These are phyloP conservation scores for Irineochytrium annulatum DNA, from an alignment of 192 early-diverging fungal species.

Conservation along the genomic window DNA sequence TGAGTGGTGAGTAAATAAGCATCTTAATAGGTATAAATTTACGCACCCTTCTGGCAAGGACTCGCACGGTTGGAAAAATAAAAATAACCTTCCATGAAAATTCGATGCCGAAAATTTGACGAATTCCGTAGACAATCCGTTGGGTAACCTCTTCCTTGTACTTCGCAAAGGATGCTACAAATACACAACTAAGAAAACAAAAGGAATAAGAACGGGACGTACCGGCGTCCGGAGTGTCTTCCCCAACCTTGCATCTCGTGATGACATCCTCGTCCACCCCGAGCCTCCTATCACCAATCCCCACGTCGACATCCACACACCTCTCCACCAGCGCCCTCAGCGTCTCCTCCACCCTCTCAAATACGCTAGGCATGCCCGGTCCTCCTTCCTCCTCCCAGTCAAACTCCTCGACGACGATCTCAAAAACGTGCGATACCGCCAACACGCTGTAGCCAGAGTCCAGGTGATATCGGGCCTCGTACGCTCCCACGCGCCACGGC, in stretches of 20 bases:
- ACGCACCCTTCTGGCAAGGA: slow-evolving; percentile 48
- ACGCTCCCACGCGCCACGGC: slow-evolving; percentile 83
- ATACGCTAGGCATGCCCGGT: slow-evolving; percentile 3
- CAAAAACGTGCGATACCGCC: slow-evolving; percentile 70
- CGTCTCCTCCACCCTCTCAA: slow-evolving; percentile 9
- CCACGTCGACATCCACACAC: slow-evolving; percentile 32
- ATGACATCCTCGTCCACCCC: slow-evolving; percentile 24
- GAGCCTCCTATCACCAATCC: slow-evolving; percentile 9
- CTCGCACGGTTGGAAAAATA: slow-evolving; percentile 42
- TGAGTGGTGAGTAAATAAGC: not conserved
- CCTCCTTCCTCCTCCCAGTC: slow-evolving; percentile 17
- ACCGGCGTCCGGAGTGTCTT: slow-evolving; percentile 17
- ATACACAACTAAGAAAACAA: not conserved
- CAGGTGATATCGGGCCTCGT: slow-evolving; percentile 90
- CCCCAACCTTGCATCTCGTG: slow-evolving; percentile 22
- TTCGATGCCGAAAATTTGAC: slow-evolving; percentile 80
- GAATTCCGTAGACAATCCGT: slow-evolving; percentile 78
- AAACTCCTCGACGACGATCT: slow-evolving; percentile 51
- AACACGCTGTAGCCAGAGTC: slow-evolving; percentile 83
- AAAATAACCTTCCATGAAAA: slow-evolving; percentile 75
- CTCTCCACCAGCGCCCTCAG: slow-evolving; percentile 20
- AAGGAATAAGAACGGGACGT: slow-evolving; percentile 9
- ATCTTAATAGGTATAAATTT: not conserved
- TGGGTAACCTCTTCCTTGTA: slow-evolving; percentile 38
- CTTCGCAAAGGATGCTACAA: slow-evolving; percentile 9